Evolutionary conservation across 192 early-diverging fungal species (phyloP).

Genomic region (Umbelopsis isabellina): DNA sequence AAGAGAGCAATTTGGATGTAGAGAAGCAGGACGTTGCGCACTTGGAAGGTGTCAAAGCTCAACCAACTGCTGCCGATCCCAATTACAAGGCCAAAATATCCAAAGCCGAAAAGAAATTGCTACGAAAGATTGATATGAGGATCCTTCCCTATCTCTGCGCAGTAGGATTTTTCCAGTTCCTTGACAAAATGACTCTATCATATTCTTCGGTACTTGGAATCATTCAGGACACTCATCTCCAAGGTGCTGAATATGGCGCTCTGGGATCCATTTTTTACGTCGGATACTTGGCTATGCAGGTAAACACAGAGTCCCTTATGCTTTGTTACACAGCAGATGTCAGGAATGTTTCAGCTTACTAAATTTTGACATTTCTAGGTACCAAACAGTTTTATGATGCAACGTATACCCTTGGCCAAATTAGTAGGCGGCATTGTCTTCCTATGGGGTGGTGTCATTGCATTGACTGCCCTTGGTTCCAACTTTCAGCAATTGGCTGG

Average conservation of each 20-base stretch:
- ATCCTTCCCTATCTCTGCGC: constrained; percentile 29
- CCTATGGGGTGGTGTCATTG: constrained; percentile 22
- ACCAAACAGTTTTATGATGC: constrained; percentile 34
- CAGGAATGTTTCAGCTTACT: neutral
- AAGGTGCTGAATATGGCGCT: constrained; percentile 21
- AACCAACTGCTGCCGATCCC: neutral
- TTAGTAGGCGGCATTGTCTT: constrained; percentile 25
- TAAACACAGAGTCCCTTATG: neutral
- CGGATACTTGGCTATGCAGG: constrained; percentile 24
- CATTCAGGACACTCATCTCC: constrained; percentile 22
- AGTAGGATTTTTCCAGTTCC: constrained; percentile 35
- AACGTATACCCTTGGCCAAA: constrained; percentile 21
- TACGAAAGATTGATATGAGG: constrained; percentile 29
- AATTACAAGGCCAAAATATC: constrained; percentile 4
- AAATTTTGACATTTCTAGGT: neutral
- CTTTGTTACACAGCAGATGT: neutral
- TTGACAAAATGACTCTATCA: constrained; percentile 30
- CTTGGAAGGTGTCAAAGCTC: neutral
- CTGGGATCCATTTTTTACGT: constrained; percentile 30
- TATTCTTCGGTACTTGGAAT: constrained; percentile 22
- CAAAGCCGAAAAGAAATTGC: constrained; percentile 21
- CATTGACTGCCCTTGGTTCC: neutral
- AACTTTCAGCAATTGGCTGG: constrained; percentile 31
- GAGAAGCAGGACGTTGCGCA: neutral
- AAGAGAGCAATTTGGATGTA: neutral